Evolutionary conservation across 78 protist species (phyloP), one percentile per base, ranked within the genome.

Genomic region (Dictyostelium purpureum): DNA sequence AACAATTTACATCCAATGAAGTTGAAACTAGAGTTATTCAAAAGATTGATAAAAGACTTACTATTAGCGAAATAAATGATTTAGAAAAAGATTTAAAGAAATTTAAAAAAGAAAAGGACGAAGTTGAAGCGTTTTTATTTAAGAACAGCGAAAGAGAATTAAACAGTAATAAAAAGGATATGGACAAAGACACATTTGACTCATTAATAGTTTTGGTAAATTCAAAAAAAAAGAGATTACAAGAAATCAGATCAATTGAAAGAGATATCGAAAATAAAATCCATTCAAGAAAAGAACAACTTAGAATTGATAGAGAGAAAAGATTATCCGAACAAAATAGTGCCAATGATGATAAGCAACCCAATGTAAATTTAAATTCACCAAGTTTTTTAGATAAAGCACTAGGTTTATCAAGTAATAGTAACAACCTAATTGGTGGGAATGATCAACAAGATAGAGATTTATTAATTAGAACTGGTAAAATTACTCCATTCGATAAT

Each of bases 401-500:
- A 35, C 71, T 83, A 37, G 89, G 89, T 31, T 81, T 81, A 42
- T 52, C 77, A 11, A 43, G 51, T 4, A 52, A 40, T 69, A 5
- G 42, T 21, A 45, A 19, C 21, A n/a, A n/a, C n/a, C n/a, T n/a
- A n/a, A n/a, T n/a, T n/a, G n/a, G n/a, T n/a, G n/a, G n/a, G n/a
- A 77, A 18, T 14, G 24, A 35, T 26, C 80, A 83, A 21, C 54
- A 69, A 26, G 90, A 83, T 42, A 67, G 75, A 54, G 90, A 83
- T 37, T 5, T 56, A 2, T 31, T 83, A 18, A 71, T 83, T 57
- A 67, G 90, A 70, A 40, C 77, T 7, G 90, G 90, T 31, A 83
- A 83, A 35, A 83, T 83, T 19, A 83, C 90, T n/a, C 90, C 90
- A 38, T 83, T 83, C 26, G 37, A 79, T 28, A 42, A 67, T 69